Evolutionary conservation across 176 grass and related monocot genomes (phyloP).

Genomic region (Ananas comosus): DNA sequence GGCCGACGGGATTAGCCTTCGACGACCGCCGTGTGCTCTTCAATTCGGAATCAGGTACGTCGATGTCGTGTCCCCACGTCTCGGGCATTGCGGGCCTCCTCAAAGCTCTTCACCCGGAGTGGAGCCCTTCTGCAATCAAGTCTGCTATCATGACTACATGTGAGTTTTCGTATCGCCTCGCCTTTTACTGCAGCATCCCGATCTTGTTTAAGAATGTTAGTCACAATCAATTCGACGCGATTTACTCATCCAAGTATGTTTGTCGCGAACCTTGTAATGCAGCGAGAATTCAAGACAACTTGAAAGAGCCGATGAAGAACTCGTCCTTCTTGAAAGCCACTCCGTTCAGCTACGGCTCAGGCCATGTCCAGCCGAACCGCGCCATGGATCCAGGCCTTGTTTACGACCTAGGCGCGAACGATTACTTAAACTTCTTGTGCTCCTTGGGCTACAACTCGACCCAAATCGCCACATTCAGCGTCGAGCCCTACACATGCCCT

Average conservation of each 20-base stretch:
- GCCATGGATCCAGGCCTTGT: slow-evolving; percentile 81
- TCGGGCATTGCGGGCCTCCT: slow-evolving; percentile 69
- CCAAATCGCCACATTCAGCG: slow-evolving; percentile 38
- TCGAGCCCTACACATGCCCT: slow-evolving; percentile 31
- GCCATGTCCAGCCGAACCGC: slow-evolving; percentile 63
- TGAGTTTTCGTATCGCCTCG: neutral
- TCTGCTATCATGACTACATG: slow-evolving; percentile 88
- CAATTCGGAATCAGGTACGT: slow-evolving; percentile 90
- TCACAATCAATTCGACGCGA: neutral
- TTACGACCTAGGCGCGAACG: slow-evolving; percentile 45
- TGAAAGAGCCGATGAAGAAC: slow-evolving; percentile 42
- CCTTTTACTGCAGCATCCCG: neutral
- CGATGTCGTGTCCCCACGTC: slow-evolving; percentile 91
- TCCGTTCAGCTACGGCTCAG: slow-evolving; percentile 83
- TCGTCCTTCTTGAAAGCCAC: slow-evolving; percentile 48
- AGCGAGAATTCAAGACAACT: slow-evolving; percentile 70
- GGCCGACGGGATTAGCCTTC: slow-evolving; percentile 58
- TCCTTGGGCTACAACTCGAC: slow-evolving; percentile 80
- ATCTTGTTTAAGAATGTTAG: neutral
- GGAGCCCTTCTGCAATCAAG: slow-evolving; percentile 87
- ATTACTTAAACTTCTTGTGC: slow-evolving; percentile 77
- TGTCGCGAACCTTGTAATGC: slow-evolving; percentile 1
- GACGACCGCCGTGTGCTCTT: slow-evolving; percentile 71
- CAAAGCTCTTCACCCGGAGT: slow-evolving; percentile 54
- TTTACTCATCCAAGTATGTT: slow-evolving; percentile 10